A percentile compares a stretch with the other conserved stretches of the same genome.
phyloP scores from a whole-genome alignment of 2,329 filamentous ascomycete species.

The Davidsoniella eucalypti region DNA sequence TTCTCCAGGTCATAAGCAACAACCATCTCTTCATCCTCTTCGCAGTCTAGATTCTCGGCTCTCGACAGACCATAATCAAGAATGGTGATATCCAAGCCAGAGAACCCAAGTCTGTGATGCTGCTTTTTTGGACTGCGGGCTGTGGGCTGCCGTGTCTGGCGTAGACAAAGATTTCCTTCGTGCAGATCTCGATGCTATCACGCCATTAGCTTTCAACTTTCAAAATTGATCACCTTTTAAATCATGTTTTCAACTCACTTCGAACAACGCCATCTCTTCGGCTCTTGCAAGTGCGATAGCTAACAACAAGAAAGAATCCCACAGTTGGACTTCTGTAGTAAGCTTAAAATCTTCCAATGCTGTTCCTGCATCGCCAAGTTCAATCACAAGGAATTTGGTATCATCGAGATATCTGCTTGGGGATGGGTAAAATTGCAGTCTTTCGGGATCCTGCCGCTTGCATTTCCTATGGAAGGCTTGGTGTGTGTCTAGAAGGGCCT shows the following conservation, averaged over 20 bases:
- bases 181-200: slow-evolving; percentile 46
- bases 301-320: slow-evolving; percentile 46
- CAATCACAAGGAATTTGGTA: slow-evolving; percentile 43
- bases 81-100: slow-evolving; percentile 46
- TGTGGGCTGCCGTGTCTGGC: slow-evolving; percentile 23
- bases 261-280: slow-evolving; percentile 41
- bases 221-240: not conserved
- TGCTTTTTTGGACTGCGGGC: not conserved
- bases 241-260: slow-evolving; percentile 26
- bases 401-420: slow-evolving; percentile 41
- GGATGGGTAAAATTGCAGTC: slow-evolving; percentile 45
- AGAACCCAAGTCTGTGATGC: slow-evolving; percentile 36
- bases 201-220: slow-evolving; percentile 8
- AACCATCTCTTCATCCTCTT: slow-evolving; percentile 22
- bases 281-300: slow-evolving; percentile 43
- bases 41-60: slow-evolving; percentile 28
- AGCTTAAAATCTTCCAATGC: slow-evolving; percentile 43
- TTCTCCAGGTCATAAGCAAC: slow-evolving; percentile 43
- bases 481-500: slow-evolving; percentile 40
- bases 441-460: slow-evolving; percentile 37
- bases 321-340: slow-evolving; percentile 32
- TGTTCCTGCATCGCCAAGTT: slow-evolving; percentile 44
- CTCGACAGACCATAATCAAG: slow-evolving; percentile 50
- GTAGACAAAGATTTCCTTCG: slow-evolving; percentile 47
- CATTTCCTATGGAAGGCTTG: slow-evolving; percentile 37